Conservation (phyloP, 2,329 filamentous ascomycete genomes). For the Diaporthe eres region DNA sequence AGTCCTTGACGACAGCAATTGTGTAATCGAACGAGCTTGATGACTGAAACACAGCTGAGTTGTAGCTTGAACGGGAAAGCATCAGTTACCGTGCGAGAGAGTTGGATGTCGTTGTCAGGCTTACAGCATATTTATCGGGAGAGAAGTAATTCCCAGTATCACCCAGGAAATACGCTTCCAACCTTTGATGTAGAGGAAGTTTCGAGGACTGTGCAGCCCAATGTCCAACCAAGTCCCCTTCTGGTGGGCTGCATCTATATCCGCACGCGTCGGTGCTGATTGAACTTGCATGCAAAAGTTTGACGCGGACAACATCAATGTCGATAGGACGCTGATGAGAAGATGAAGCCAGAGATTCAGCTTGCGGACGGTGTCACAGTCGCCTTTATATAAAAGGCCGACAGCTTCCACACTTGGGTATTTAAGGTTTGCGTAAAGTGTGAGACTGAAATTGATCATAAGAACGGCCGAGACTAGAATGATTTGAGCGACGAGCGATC, state of each 20-base stretch:
- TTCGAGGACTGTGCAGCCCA: constrained; percentile 41
- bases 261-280: constrained; percentile 50
- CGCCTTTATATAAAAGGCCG: constrained; percentile 47
- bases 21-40: constrained; percentile 40
- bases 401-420: constrained; percentile 45
- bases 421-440: constrained; percentile 42
- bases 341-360: constrained; percentile 48
- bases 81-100: neutral
- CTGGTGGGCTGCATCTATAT: constrained; percentile 47
- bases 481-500: constrained; percentile 45
- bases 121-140: constrained; percentile 43
- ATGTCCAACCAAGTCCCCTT: constrained; percentile 39
- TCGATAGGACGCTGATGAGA: constrained; percentile 50
- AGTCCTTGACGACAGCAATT: constrained; percentile 33
- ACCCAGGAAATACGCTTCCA: constrained; percentile 35
- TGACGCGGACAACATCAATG: constrained; percentile 50
- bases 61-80: constrained; percentile 7
- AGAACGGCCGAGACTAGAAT: constrained; percentile 47
- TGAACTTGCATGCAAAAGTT: constrained; percentile 56
- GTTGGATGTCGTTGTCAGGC: too few species aligned
- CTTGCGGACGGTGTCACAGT: constrained; percentile 43
- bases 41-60: constrained; percentile 42
- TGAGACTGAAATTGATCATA: constrained; percentile 44
- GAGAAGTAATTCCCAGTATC: constrained; percentile 38
- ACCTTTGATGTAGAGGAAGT: constrained; percentile 36